phyloP scores from a whole-genome alignment of 2,329 filamentous ascomycete species.

The Ophiostoma ulmi region DNA sequence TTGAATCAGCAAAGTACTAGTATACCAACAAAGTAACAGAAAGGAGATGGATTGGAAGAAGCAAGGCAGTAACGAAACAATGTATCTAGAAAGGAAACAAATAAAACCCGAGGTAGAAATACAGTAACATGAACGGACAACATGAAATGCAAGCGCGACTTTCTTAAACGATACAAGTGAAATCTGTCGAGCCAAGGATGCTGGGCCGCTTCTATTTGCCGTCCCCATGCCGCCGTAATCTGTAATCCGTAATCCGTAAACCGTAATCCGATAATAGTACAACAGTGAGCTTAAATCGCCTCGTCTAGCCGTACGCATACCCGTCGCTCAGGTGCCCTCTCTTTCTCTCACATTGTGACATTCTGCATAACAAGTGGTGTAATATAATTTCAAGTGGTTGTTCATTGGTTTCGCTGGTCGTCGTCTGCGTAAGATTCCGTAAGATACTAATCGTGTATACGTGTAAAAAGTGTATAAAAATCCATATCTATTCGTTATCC shows the following conservation, averaged over 20 bases:
- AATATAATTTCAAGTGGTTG: slow-evolving; percentile 2
- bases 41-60: slow-evolving; percentile 1
- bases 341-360: too few relatives aligned
- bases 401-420: slow-evolving; percentile 1
- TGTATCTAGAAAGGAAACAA: background rate
- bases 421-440: slow-evolving; percentile 12
- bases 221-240: background rate
- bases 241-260: background rate
- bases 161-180: background rate
- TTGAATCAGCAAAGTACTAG: background rate
- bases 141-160: background rate
- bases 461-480: slow-evolving; percentile 4
- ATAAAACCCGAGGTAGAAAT: background rate
- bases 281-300: background rate
- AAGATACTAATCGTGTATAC: slow-evolving; percentile 6
- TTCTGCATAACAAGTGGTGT: background rate
- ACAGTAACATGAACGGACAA: background rate
- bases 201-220: background rate
- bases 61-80: background rate
- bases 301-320: background rate
- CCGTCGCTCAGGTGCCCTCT: background rate
- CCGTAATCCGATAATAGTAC: background rate
- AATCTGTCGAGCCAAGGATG: background rate
- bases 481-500: slow-evolving; percentile 12
- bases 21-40: background rate